Percentiles rank a stretch among this genome's conserved stretches.
phyloP scores from a whole-genome alignment of 768 basidiomycete species.

The Hortiboletus campestris region DNA sequence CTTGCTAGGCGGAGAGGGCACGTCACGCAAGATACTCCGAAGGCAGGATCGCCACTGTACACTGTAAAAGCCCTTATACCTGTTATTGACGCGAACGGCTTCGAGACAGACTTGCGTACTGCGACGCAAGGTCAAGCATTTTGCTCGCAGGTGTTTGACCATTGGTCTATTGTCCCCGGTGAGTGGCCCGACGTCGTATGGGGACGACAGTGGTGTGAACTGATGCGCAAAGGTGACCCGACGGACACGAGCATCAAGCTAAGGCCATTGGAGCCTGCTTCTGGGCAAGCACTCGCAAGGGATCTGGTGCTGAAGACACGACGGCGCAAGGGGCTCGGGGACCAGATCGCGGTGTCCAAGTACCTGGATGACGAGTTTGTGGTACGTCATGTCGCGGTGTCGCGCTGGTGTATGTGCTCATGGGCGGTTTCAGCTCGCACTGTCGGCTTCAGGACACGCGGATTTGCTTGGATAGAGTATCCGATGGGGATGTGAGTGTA shows the following conservation, averaged over 20 bases:
- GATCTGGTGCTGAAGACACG: conserved; percentile 97
- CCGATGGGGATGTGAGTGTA: conserved; percentile 1
- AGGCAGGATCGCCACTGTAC: conserved; percentile 96
- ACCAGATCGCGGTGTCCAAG: conserved; percentile 96
- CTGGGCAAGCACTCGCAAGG: conserved; percentile 90
- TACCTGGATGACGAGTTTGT: conserved; percentile 97
- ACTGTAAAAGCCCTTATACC: conserved; percentile 98
- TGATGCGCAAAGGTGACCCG: conserved; percentile 71
- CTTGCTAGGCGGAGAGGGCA: conserved; percentile 99
- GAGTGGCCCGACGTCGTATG: conserved; percentile 26
- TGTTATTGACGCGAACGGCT: conserved; percentile 97
- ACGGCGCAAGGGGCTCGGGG: conserved; percentile 92
- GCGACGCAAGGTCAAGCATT: conserved; percentile 99
- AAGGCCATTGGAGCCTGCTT: conserved; percentile 93
- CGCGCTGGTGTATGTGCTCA: conserved; percentile 6
- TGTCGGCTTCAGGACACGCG: conserved; percentile 95
- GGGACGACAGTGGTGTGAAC: neutral
- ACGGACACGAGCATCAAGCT: conserved; percentile 97
- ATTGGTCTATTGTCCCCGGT: conserved; percentile 99
- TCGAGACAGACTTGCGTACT: conserved; percentile 96
- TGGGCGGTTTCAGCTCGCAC: conserved; percentile 61
- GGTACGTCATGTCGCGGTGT: conserved; percentile 43
- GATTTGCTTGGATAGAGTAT: conserved; percentile 70
- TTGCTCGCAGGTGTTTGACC: conserved; percentile 95
- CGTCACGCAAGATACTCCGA: conserved; percentile 97